Evolutionary conservation across 257 asterid genomes (phyloP), one percentile per base, ranked within the genome.

Genomic region (Linaria vulgaris): DNA sequence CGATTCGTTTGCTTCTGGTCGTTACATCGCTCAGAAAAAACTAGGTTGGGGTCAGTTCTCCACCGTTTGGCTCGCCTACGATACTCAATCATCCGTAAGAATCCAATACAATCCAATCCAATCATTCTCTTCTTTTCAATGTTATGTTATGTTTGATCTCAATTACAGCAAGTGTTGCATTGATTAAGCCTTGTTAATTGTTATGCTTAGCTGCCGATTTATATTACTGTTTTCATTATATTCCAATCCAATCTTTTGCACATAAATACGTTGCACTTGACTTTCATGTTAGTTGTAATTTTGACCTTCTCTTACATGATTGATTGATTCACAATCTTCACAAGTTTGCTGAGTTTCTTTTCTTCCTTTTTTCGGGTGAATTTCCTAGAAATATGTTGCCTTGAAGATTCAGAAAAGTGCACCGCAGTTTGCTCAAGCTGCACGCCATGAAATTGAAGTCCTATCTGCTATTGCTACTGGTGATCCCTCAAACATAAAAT

Each of bases 11-110:
- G 70, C 86, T 73, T 75, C 64, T 9, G 97, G 96, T 20, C 83
- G 90, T 23, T 91, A 88, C 78, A 79, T 91, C 75, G 98, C 97
- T 37, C 98, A 91, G 85, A 85, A 95, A 27, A 91, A 91, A 61
- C 97, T 91, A 46, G 98, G 98, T 0, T 91, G 97, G 98, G 98
- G 98, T 31, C 87, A 91, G 78, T 91, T 91, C 72, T 91, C 98
- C 69, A 88, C 96, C 64, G 98, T 91, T 34, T 91, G 98, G 98
- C 98, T 91, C 44, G 96, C 91, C 51, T 91, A 83, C 65, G 96
- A 91, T 72, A 87, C 88, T 25, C 80, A 70, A 53, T 72, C 90
- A 63, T 86, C 96, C 54, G 98, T 92, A 85, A 59, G 87, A 19
- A 48, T 70, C 43, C n/a, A n/a, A n/a, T n/a, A n/a, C n/a, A n/a